These are phyloP conservation scores for Boletus pseudopeckii DNA, from an alignment of 768 basidiomycete genomes.

Conservation along the genomic window DNA sequence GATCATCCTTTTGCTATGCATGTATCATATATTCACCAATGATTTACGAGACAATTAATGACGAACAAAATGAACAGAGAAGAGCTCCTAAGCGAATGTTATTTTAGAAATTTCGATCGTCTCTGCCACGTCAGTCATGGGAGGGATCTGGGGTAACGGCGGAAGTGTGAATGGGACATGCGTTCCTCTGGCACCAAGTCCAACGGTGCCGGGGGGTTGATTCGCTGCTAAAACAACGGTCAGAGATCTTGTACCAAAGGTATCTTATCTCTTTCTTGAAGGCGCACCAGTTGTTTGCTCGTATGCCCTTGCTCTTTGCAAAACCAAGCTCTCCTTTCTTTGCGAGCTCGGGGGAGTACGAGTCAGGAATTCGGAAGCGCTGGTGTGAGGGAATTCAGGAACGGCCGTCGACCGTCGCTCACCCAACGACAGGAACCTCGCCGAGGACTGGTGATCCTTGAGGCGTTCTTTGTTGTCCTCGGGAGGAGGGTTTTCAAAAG, in stretches of 20 bases:
- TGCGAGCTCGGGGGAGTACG: constrained; percentile 6
- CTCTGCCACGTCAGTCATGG: constrained; percentile 21
- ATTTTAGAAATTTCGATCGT: constrained; percentile 9
- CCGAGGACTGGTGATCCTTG: constrained; percentile 7
- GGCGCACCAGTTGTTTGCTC: constrained; percentile 24
- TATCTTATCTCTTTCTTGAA: not conserved
- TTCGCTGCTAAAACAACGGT: not conserved
- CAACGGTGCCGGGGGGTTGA: not conserved
- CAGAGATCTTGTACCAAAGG: not conserved
- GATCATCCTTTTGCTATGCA: not conserved
- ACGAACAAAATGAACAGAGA: not conserved
- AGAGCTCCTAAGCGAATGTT: not conserved
- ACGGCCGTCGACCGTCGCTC: constrained; percentile 12
- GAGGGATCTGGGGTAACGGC: constrained; percentile 31
- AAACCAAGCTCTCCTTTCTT: constrained; percentile 27
- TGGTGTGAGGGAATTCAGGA: not conserved
- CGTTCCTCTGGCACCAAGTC: not conserved
- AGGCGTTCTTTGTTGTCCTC: constrained; percentile 10
- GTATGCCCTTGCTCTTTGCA: constrained; percentile 29
- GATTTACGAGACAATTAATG: not conserved
- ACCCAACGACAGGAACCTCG: constrained; percentile 10
- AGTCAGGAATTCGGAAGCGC: constrained; percentile 6
- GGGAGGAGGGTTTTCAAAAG: not conserved
- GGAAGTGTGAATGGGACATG: constrained; percentile 38
- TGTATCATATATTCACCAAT: constrained; percentile 6